Evolutionary conservation across 768 basidiomycete genomes (phyloP), one percentile per base, ranked within the genome.

Genomic region (Epithele typhae): DNA sequence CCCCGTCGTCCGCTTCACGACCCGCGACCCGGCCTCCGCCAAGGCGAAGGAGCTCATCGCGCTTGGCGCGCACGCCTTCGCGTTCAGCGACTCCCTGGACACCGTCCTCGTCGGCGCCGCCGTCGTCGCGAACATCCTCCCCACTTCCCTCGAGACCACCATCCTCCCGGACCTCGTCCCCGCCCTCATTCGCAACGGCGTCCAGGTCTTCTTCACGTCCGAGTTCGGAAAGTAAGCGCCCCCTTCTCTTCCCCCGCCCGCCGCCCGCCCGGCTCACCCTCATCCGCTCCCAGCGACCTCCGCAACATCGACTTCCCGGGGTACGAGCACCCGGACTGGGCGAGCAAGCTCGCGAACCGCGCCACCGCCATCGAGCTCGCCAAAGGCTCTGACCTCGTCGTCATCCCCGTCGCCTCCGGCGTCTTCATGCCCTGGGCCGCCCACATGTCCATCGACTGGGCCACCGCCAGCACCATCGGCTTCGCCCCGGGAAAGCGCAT

Each of bases 271-370:
- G n/a, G n/a, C n/a, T n/a, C n/a, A n/a, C n/a, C n/a, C n/a, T n/a
- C n/a, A n/a, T n/a, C n/a, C n/a, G n/a, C n/a, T n/a, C 15, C 32
- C 39, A 56, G 54, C 3, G 58, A 59, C 46, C 52, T 50, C 34
- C 51, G 25, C 22, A 22, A 38, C 34, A 54, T 45, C 38, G 51
- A 54, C 52, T 54, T 56, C 44, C 51, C 45, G 17, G 51, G 49
- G 1, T 52, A 35, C 22, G 50, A 53, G 27, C 50, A 51, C 25
- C 30, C 24, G 5, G 37, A 43, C 11, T 53, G 53, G 55, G 19
- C 33, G 6, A 32, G 19, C 12, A 56, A 55, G 42, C 42, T 30
- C 15, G 34, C 43, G 27, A 38, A 43, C 12, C 14, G 33, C 15
- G 43, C 40, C 4, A 43, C 49, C n/a, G 39, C 27, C 7, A 14